phyloP scores from a whole-genome alignment of 139 green algal species.

The Closterium sp. region DNA sequence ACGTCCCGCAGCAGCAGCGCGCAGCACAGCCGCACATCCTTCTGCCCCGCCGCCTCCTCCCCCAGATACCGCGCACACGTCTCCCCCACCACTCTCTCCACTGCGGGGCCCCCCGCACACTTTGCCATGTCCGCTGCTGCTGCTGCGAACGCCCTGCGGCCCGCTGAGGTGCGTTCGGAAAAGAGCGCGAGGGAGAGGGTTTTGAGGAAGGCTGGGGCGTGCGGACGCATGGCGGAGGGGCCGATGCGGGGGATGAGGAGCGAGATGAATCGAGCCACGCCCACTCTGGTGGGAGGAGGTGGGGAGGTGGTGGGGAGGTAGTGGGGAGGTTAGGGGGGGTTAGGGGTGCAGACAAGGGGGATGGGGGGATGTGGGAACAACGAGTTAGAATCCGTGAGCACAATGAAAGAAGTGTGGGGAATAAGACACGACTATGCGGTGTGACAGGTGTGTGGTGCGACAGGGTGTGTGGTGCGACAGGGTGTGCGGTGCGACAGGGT shows the following conservation, averaged over 20 bases:
- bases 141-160: slow-evolving; percentile 62
- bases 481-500: no score
- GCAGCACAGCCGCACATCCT: slow-evolving; percentile 38
- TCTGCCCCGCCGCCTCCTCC: slow-evolving; percentile 40
- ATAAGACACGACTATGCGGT: no score
- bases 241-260: background rate
- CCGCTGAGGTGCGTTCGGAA: slow-evolving; percentile 8
- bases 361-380: background rate
- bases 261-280: slow-evolving; percentile 34
- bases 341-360: background rate
- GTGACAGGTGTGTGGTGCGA: no score
- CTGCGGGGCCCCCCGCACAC: slow-evolving; percentile 55
- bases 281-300: slow-evolving; percentile 3
- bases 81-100: slow-evolving; percentile 64
- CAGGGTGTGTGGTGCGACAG: no score
- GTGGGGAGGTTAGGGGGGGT: background rate
- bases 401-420: no score
- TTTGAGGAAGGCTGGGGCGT: slow-evolving; percentile 9
- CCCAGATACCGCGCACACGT: slow-evolving; percentile 56
- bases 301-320: no score
- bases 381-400: no score
- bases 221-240: background rate
- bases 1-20: slow-evolving; percentile 43
- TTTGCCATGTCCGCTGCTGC: slow-evolving; percentile 61
- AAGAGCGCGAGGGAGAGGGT: background rate